phyloP scores from a whole-genome alignment of 2,329 filamentous ascomycete species.

The Fusarium begoniae region DNA sequence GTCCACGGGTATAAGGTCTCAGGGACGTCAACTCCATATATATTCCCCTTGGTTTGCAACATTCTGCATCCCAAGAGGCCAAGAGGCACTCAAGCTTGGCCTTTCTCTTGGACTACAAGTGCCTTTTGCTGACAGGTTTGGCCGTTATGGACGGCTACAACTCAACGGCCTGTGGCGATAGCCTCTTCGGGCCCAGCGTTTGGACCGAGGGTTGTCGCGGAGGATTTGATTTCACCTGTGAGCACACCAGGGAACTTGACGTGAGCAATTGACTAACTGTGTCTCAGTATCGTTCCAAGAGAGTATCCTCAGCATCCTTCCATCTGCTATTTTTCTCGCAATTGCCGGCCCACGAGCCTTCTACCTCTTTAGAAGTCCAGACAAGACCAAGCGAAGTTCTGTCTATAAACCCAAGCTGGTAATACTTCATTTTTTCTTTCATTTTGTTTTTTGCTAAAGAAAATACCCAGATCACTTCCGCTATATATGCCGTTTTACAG shows the following conservation, averaged over 20 bases:
- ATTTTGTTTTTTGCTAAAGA: neutral
- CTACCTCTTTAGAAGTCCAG: slow-evolving; percentile 38
- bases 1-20: slow-evolving; percentile 1
- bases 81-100: neutral
- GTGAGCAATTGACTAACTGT: neutral
- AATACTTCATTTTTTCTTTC: neutral
- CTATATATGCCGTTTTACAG: slow-evolving; percentile 38
- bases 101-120: neutral
- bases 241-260: neutral
- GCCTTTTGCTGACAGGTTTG: too few relatives aligned
- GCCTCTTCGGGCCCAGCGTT: slow-evolving; percentile 44
- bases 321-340: slow-evolving; percentile 40
- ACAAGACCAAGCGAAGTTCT: slow-evolving; percentile 29
- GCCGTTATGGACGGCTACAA: slow-evolving; percentile 37
- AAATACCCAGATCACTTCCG: slow-evolving; percentile 32
- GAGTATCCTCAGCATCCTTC: slow-evolving; percentile 39
- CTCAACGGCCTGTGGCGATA: slow-evolving; percentile 42
- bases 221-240: slow-evolving; percentile 47
- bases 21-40: neutral
- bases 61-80: neutral
- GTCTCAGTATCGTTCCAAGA: slow-evolving; percentile 45
- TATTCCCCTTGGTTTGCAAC: neutral
- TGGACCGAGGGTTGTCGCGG: slow-evolving; percentile 43
- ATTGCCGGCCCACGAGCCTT: slow-evolving; percentile 33
- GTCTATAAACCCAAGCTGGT: slow-evolving; percentile 40